Evolutionary conservation across 2,329 filamentous ascomycete species (phyloP).

Genomic region (Penicillium sp.): DNA sequence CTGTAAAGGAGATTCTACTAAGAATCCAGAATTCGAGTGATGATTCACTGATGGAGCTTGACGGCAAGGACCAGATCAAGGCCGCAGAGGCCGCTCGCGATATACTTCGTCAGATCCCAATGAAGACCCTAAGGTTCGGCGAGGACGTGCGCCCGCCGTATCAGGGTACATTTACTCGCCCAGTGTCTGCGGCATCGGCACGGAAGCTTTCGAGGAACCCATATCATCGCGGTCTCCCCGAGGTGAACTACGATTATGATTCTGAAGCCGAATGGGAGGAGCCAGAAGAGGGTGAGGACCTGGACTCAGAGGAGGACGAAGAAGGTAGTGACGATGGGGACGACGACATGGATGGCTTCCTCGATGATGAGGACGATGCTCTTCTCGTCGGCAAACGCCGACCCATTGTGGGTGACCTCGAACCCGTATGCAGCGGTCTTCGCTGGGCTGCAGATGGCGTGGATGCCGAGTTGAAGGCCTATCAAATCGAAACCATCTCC

Average conservation of each 20-base stretch:
- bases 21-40: constrained; percentile 48
- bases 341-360: constrained; percentile 84
- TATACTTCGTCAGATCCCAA: constrained; percentile 51
- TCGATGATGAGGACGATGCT: constrained; percentile 80
- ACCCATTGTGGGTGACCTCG: constrained; percentile 65
- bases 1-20: constrained; percentile 64
- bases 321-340: constrained; percentile 66
- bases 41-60: constrained; percentile 38
- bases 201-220: constrained; percentile 58
- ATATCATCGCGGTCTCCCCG: constrained; percentile 52
- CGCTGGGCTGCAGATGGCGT: constrained; percentile 71
- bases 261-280: constrained; percentile 69
- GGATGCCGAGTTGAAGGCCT: constrained; percentile 57
- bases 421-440: constrained; percentile 76
- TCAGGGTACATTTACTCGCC: constrained; percentile 61
- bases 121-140: constrained; percentile 62
- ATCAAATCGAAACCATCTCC: constrained; percentile 74
- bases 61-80: constrained; percentile 24
- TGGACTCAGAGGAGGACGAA: constrained; percentile 66
- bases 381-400: constrained; percentile 58
- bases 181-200: constrained; percentile 43
- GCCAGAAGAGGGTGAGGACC: constrained; percentile 71
- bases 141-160: constrained; percentile 66
- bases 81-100: constrained; percentile 36
- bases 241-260: constrained; percentile 66